Conservation (phyloP, 2,329 filamentous ascomycete genomes). For the Endothia cerciana region DNA sequence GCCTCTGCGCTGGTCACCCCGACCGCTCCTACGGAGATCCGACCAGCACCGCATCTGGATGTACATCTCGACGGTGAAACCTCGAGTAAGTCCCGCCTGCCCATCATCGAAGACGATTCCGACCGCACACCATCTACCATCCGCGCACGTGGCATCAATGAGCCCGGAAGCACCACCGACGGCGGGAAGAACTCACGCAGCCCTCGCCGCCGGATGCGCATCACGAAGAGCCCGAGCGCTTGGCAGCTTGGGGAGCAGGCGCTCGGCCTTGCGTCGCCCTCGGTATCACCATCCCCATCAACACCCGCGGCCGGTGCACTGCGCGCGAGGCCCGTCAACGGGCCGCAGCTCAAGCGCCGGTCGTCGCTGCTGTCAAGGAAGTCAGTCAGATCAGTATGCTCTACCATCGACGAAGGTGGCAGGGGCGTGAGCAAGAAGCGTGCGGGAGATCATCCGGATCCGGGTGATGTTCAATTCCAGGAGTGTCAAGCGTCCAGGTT, state of each 20-base stretch:
- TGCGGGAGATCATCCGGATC: slow-evolving; percentile 2
- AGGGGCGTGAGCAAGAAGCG: slow-evolving; percentile 14
- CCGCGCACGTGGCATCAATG: background rate
- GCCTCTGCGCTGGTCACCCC: background rate
- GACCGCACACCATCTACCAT: slow-evolving; percentile 18
- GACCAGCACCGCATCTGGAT: background rate
- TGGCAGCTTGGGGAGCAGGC: slow-evolving; percentile 24
- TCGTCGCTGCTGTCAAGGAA: slow-evolving; percentile 29
- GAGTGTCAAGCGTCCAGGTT: slow-evolving; percentile 26
- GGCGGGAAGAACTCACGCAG: slow-evolving; percentile 2
- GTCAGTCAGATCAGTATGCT: slow-evolving; percentile 25
- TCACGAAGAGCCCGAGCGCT: slow-evolving; percentile 24
- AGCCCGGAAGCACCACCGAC: background rate
- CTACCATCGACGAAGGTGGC: slow-evolving; percentile 14
- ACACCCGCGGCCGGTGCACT: slow-evolving; percentile 24
- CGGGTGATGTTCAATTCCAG: background rate
- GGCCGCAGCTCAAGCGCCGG: slow-evolving; percentile 31
- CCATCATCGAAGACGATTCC: slow-evolving; percentile 25
- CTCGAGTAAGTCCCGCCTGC: slow-evolving; percentile 1
- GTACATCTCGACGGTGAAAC: background rate
- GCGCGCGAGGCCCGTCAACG: slow-evolving; percentile 33
- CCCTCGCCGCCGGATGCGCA: slow-evolving; percentile 21
- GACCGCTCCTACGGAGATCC: background rate
- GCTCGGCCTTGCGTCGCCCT: background rate
- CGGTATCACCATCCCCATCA: slow-evolving; percentile 5